phyloP scores from a whole-genome alignment of 2,329 filamentous ascomycete species.

The Claviceps africana region DNA sequence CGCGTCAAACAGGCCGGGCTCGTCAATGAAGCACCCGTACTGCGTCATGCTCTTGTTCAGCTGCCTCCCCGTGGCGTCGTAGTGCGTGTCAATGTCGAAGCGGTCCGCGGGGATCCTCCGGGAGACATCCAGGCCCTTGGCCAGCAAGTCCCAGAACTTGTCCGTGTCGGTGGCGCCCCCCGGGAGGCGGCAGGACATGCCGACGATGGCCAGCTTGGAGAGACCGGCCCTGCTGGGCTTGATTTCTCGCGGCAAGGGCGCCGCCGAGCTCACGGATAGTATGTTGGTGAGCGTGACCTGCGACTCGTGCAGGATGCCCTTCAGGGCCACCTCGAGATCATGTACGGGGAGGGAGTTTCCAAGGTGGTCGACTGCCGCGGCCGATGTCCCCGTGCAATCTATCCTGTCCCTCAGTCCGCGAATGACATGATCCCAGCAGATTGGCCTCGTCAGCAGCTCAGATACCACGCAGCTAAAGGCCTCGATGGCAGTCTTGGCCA shows the following conservation, averaged over 20 bases:
- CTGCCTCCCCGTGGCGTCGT: constrained; percentile 48
- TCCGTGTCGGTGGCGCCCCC: constrained; percentile 25
- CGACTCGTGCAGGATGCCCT: neutral
- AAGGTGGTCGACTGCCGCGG: neutral
- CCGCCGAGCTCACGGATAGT: neutral
- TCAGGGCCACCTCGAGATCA: constrained; percentile 1
- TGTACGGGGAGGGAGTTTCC: neutral
- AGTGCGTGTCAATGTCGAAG: constrained; percentile 51
- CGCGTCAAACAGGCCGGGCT: constrained; percentile 59
- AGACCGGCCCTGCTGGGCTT: constrained; percentile 2
- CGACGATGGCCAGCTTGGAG: constrained; percentile 67
- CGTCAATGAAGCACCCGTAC: constrained; percentile 53
- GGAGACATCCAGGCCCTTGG: constrained; percentile 43
- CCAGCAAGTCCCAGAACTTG: constrained; percentile 5
- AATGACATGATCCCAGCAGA: constrained; percentile 7
- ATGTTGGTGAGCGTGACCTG: neutral
- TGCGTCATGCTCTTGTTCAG: constrained; percentile 54
- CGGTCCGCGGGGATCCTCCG: constrained; percentile 44
- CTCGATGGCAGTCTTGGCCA: constrained; percentile 3
- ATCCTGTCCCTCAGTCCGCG: neutral
- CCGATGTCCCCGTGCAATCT: neutral
- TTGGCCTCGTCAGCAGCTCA: constrained; percentile 7
- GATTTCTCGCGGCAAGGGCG: neutral
- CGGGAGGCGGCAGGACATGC: constrained; percentile 34
- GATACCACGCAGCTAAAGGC: constrained; percentile 4